Evolutionary conservation across 768 basidiomycete genomes (phyloP).

Genomic region (Calocybe cyanea): DNA sequence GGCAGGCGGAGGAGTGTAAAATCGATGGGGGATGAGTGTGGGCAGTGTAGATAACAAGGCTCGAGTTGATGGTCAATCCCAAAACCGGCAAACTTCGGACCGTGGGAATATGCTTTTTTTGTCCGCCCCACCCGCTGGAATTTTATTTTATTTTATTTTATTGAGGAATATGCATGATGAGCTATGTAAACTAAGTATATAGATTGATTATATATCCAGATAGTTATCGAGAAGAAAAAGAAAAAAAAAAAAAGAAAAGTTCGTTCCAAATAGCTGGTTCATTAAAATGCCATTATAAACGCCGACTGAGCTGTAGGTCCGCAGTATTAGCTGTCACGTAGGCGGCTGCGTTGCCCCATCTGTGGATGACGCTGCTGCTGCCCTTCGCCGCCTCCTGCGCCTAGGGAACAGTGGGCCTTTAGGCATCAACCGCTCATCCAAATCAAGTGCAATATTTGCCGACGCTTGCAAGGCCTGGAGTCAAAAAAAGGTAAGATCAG

Average conservation of each 20-base stretch:
- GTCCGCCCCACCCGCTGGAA: too few species aligned
- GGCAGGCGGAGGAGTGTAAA: conserved; percentile 20
- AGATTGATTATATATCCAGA: too few species aligned
- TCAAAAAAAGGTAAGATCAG: neutral
- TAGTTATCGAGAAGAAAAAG: too few species aligned
- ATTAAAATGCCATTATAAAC: too few species aligned
- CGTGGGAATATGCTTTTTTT: too few species aligned
- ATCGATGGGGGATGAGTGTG: conserved; percentile 40
- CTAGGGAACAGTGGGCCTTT: conserved; percentile 78
- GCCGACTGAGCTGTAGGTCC: too few species aligned
- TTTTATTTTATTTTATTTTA: too few species aligned
- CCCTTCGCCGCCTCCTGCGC: conserved; percentile 10
- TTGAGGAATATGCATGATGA: too few species aligned
- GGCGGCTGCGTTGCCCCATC: neutral
- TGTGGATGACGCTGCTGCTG: neutral
- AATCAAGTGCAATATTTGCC: conserved; percentile 85
- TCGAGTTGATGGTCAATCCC: conserved; percentile 26
- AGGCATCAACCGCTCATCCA: conserved; percentile 92
- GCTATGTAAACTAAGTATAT: too few species aligned
- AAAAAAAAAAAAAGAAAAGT: too few species aligned
- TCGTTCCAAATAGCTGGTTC: too few species aligned
- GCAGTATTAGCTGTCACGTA: neutral
- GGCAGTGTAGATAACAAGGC: conserved; percentile 43
- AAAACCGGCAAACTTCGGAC: conserved; percentile 39
- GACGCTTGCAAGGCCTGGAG: conserved; percentile 83